Evolutionary conservation across 2,329 filamentous ascomycete species (phyloP).

Genomic region (Whalleya microplaca): DNA sequence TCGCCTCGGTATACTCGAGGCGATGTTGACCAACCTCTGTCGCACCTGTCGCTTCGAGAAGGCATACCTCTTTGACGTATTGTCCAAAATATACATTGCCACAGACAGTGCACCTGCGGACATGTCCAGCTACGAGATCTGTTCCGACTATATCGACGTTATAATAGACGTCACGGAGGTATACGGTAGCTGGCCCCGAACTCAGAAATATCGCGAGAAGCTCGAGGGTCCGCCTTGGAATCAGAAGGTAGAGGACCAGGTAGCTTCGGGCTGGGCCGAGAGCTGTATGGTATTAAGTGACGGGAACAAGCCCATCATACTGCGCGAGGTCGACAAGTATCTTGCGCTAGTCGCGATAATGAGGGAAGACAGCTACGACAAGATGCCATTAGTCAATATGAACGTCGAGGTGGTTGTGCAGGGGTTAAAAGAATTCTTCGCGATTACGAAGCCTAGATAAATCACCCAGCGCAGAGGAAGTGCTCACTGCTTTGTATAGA

Average conservation of each 20-base stretch:
- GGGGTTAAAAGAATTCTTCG: conserved; percentile 78
- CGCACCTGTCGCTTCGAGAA: conserved; percentile 96
- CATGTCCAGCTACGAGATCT: conserved; percentile 96
- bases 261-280: conserved; percentile 68
- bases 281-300: conserved; percentile 70
- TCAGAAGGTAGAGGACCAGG: conserved; percentile 66
- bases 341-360: conserved; percentile 84
- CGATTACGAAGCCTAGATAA: conserved; percentile 64
- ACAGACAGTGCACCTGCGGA: conserved; percentile 93
- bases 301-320: conserved; percentile 65
- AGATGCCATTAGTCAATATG: conserved; percentile 84
- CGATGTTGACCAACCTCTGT: conserved; percentile 90
- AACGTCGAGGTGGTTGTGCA: conserved; percentile 83
- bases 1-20: conserved; percentile 88
- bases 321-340: conserved; percentile 73
- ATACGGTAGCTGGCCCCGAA: conserved; percentile 75
- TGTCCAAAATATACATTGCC: conserved; percentile 98
- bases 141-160: conserved; percentile 97
- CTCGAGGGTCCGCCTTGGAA: conserved; percentile 66
- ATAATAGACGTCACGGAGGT: conserved; percentile 97
- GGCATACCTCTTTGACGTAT: conserved; percentile 95
- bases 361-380: conserved; percentile 82
- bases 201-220: conserved; percentile 55
- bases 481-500: neutral
- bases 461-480: neutral